Percentiles rank a stretch among this genome's conserved stretches.
Conservation (phyloP, 2,329 filamentous ascomycete species). For the Lasiodiplodia sp. region DNA sequence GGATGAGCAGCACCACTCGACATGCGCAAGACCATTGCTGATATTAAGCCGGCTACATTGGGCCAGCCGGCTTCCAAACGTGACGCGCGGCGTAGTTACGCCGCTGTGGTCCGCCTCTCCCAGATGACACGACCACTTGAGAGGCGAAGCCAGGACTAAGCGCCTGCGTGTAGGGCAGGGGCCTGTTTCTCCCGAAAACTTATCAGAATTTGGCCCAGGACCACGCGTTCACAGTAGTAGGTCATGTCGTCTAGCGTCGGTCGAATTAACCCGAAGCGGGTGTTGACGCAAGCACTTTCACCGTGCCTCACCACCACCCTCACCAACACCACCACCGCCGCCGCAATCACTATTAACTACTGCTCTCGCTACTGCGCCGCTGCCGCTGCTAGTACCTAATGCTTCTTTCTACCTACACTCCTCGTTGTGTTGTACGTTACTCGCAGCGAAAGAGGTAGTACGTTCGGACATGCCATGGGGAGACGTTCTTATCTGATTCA, state of each 20-base stretch:
- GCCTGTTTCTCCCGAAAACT: conserved; percentile 2
- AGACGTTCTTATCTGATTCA: too few relatives aligned
- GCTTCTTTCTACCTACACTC: too few relatives aligned
- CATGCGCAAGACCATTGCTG: neutral
- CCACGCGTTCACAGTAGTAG: conserved; percentile 21
- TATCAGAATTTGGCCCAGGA: conserved; percentile 8
- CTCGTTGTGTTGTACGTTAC: too few relatives aligned
- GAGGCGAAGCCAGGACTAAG: conserved; percentile 4
- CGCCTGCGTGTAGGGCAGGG: neutral
- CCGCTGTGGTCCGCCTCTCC: neutral
- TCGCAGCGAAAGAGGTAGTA: too few relatives aligned
- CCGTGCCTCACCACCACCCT: too few relatives aligned
- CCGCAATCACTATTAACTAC: neutral
- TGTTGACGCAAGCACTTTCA: conserved; percentile 15
- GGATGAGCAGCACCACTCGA: neutral
- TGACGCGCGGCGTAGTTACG: conserved; percentile 22
- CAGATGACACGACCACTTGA: neutral
- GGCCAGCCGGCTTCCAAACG: neutral
- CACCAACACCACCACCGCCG: too few relatives aligned
- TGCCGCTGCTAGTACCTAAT: too few relatives aligned
- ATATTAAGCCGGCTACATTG: neutral
- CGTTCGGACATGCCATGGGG: too few relatives aligned
- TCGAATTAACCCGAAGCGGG: conserved; percentile 15
- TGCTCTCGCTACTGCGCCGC: too few relatives aligned
- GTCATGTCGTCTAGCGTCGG: conserved; percentile 22